Evolutionary conservation across 2,329 filamentous ascomycete genomes (phyloP), one percentile per base, ranked within the genome.

Genomic region (Diaporthe amygdali): DNA sequence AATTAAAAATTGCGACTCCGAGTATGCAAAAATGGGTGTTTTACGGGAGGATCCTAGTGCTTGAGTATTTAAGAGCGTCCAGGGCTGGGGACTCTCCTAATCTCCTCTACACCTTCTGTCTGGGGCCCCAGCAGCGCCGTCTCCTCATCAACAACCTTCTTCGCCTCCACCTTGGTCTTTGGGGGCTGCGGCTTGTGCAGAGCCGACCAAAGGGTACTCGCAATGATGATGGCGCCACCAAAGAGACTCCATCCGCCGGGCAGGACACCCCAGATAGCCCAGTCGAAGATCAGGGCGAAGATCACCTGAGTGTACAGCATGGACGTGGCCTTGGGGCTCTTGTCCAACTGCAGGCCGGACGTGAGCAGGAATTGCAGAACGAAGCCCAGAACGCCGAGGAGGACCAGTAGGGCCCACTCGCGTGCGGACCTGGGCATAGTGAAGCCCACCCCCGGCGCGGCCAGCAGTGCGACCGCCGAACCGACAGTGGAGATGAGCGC

Each of bases 311-410:
- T 76, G 41, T 81, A 81, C 75, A 83, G 52, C 6, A 9, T 71
- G 74, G 74, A 56, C 6, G 79, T 81, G 6, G 79, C 79, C 63
- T 80, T 77, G 5, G 81, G 79, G 9, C 78, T 79, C 66, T 92
- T 93, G 73, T 94, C 92, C 74, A 93, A 89, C 68, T 93, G 83
- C 41, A 96, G 79, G 0, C 93, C 93, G 10, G 91, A 90, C 0
- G 94, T 94, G 0, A 96, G 82, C 8, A 95, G 84, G 68, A 94
- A 93, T 84, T 96, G 94, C 82, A 95, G 89, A n/a, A 93, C 77
- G 76, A 96, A 95, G 0, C 93, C 94, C 41, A 91, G 92, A 0
- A 91, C 77, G 0, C 93, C 93, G 12, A 96, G 84, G 0, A 82
- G 83, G 39, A 90, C 88, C 0, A 91, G 74, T 17, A 96, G 80